Base-by-base conservation (phyloP, 768 basidiomycete genomes). In the Amanita phalloides region DNA sequence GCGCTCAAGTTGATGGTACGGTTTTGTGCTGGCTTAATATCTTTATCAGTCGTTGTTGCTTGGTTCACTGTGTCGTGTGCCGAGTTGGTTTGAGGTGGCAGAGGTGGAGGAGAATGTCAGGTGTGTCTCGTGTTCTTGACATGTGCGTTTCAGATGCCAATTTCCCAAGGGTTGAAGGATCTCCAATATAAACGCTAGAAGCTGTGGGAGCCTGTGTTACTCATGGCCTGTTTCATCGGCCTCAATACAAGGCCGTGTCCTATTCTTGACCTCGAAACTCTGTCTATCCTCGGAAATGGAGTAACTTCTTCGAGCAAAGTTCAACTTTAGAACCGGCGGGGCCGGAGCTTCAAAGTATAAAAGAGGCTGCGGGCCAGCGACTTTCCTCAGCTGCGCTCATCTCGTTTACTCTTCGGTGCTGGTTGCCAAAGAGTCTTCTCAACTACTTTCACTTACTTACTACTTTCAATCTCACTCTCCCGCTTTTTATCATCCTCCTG, bases 1-100 rank as follows among this genome's bases (percentile, higher is more conserved):
- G 86, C 51, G 92, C 92, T 0, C 94, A 97, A 67, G 82, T 97
- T 32, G 87, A 96, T 20, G 91, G 97, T 60, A 97, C 96, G 1
- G 93, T 89, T 6, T 68, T 97, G 56, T 93, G 97, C 68, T 95
- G 95, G 67, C 83, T 86, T 3, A 95, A 95, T 64, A 68, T 98
- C 20, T 74, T 90, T 17, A 83, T 86, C 72, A 85, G 39, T 91
- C 95, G 0, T 78, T 75, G 10, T 68, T 98, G 52, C 69, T 98
- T 9, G 91, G 90, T 0, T 82, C 90, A 26, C 67, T 97, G 45
- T 98, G 95, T 65, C 77, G 95, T 38, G 71, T 94, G 25, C 79
- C 90, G 2, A 98, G 95, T 65, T 98, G 93, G 92, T 97, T 93
- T 65, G 95, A 97, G 61, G 93, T 98, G 1, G 82, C 81, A 3